These are phyloP conservation scores for Mycena galopus DNA, from an alignment of 768 basidiomycete genomes.

Conservation along the genomic window DNA sequence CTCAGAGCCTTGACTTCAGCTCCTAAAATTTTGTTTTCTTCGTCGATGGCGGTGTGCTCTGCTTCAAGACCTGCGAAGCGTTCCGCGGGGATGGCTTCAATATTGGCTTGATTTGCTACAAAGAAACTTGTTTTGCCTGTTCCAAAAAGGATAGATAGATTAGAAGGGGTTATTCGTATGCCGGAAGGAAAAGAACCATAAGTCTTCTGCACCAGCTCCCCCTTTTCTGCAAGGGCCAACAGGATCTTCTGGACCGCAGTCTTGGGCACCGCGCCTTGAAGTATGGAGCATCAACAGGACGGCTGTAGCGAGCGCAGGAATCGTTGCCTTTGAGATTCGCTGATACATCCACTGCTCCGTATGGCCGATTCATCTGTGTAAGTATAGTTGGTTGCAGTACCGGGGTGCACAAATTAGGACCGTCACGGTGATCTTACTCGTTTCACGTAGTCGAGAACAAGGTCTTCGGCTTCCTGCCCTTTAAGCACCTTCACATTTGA, in stretches of 20 bases:
- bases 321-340: constrained; percentile 79
- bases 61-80: constrained; percentile 71
- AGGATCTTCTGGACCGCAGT: constrained; percentile 88
- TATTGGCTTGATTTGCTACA: constrained; percentile 83
- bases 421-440: constrained; percentile 63
- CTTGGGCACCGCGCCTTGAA: constrained; percentile 81
- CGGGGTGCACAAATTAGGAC: constrained; percentile 10
- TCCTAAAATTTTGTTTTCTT: constrained; percentile 67
- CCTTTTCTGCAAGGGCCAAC: constrained; percentile 85
- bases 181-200: constrained; percentile 69
- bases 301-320: background rate
- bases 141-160: constrained; percentile 26
- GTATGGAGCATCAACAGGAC: background rate
- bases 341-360: constrained; percentile 91
- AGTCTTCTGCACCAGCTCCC: constrained; percentile 82
- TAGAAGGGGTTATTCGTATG: background rate
- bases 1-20: constrained; percentile 64
- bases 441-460: constrained; percentile 84
- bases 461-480: constrained; percentile 85
- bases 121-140: constrained; percentile 90
- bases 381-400: constrained; percentile 16
- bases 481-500: constrained; percentile 73
- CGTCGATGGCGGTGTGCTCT: constrained; percentile 69
- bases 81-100: constrained; percentile 73
- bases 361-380: constrained; percentile 90